Percentiles rank a stretch among this genome's conserved stretches.
These are phyloP conservation scores for Penicillium hordei DNA, from an alignment of 2,329 filamentous ascomycete species.

Conservation along the genomic window DNA sequence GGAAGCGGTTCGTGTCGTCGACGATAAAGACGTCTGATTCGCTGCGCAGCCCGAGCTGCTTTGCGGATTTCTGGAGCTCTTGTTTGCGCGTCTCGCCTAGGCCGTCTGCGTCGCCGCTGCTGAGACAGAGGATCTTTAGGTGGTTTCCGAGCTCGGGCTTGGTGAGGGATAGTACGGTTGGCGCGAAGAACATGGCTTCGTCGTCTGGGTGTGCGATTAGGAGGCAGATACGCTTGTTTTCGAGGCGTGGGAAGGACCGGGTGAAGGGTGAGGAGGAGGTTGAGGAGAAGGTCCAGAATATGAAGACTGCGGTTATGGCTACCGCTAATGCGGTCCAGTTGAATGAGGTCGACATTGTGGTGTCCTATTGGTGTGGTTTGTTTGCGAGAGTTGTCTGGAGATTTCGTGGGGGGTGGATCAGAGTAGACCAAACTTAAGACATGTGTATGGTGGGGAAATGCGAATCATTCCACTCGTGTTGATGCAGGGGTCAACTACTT, in stretches of 20 bases:
- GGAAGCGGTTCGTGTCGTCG: constrained; percentile 73
- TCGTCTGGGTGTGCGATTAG: constrained; percentile 97
- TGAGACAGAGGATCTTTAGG: constrained; percentile 90
- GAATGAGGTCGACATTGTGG: constrained; percentile 24
- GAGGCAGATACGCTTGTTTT: constrained; percentile 83
- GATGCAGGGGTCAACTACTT: background rate
- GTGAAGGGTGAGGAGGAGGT: constrained; percentile 43
- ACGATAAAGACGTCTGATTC: constrained; percentile 83
- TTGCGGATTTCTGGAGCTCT: constrained; percentile 78
- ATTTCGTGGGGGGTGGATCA: constrained; percentile 6
- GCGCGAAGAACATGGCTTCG: constrained; percentile 99
- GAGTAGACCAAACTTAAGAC: constrained; percentile 11
- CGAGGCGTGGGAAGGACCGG: constrained; percentile 58
- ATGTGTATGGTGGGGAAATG: constrained; percentile 18
- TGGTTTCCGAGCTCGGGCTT: constrained; percentile 79
- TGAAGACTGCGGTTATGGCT: constrained; percentile 43
- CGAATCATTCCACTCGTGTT: constrained; percentile 12
- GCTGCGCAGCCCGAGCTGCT: constrained; percentile 70
- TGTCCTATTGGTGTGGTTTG: background rate
- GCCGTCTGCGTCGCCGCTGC: constrained; percentile 83
- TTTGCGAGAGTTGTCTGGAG: background rate
- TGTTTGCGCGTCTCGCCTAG: constrained; percentile 78
- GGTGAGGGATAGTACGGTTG: constrained; percentile 81
- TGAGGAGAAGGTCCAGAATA: constrained; percentile 45
- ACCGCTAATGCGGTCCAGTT: constrained; percentile 32